phyloP scores from a whole-genome alignment of 2,329 filamentous ascomycete species.

The Nemania diffusa region DNA sequence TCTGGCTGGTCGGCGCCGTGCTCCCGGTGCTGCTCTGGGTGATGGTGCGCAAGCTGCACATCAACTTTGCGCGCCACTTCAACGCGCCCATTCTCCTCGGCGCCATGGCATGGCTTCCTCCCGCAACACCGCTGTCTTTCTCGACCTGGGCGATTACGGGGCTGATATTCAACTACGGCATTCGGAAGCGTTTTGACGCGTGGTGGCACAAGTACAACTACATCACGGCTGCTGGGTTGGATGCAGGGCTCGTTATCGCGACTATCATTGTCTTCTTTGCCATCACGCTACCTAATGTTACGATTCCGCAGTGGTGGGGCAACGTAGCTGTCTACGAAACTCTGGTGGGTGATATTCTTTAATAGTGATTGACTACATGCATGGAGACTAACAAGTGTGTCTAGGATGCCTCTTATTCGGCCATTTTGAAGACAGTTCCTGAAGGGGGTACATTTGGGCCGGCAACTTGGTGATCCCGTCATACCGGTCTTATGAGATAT shows the following conservation, averaged over 20 bases:
- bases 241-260: constrained; percentile 53
- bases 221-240: constrained; percentile 54
- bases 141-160: constrained; percentile 68
- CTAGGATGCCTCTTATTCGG: constrained; percentile 49
- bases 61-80: constrained; percentile 59
- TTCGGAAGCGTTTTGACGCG: constrained; percentile 62
- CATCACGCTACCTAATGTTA: constrained; percentile 52
- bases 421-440: constrained; percentile 48
- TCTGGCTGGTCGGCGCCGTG: constrained; percentile 63
- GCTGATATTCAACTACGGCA: constrained; percentile 67
- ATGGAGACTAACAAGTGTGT: constrained; percentile 36
- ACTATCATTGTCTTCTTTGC: constrained; percentile 54
- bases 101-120: constrained; percentile 64
- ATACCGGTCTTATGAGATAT: background rate
- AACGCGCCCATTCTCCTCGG: constrained; percentile 68
- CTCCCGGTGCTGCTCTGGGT: constrained; percentile 62
- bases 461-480: constrained; percentile 47
- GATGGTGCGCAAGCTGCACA: constrained; percentile 54
- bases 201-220: constrained; percentile 67
- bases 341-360: constrained; percentile 43
- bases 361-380: constrained; percentile 46
- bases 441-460: constrained; percentile 53
- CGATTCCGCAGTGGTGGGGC: constrained; percentile 57
- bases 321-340: constrained; percentile 61
- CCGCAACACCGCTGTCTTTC: constrained; percentile 69